Base-by-base conservation (phyloP, 2,329 filamentous ascomycete genomes). In the Aspergillus hortae region DNA sequence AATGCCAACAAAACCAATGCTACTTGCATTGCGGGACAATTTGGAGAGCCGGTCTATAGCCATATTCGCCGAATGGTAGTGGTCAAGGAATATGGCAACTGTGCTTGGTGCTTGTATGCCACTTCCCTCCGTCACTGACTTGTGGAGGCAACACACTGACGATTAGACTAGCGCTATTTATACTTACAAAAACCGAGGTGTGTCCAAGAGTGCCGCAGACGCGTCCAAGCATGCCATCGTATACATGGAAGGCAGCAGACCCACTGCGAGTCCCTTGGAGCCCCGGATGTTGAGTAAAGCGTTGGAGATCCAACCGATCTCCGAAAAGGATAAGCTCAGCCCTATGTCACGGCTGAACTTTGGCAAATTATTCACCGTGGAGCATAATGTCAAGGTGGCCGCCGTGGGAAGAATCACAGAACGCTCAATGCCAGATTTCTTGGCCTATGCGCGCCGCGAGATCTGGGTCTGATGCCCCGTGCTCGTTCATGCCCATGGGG, bases 311-410 rank as follows among this genome's bases (percentile, higher is more conserved):
- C 30, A 56, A 1, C 66, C 67, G 0, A 51, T 56, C 0, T 54
- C 55, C 12, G 12, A 44, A 0, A 48, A 54, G 2, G 51, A 67
- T 17, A 63, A 49, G 3, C 56, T 77, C 4, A 48, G 70, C 14
- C 7, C 12, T 0, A 61, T 67, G 45, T 77, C 73, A 3, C 65
- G 73, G 2, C 52, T 77, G 4, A 71, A 74, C 10, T 75, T 74
- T 33, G 67, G 66, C 2, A 74, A 75, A 12, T 56, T 70, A 1
- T 69, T 74, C 56, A 72, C 69, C 0, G 68, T 76, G 11, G 69
- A 77, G 49, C 68, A 74, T 49, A 75, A 77, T 48, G 60, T 74
- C 35, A 75, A 71, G 47, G 71, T 74, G 1, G 68, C 70, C 17
- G 63, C 73, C 1, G 56, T 77, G 4, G 74, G 75, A 0, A 55